A percentile compares a stretch with the other conserved stretches of the same genome.
Evolutionary conservation across 2,329 filamentous ascomycete species (phyloP).

Genomic region (Trichoderma polysporum): DNA sequence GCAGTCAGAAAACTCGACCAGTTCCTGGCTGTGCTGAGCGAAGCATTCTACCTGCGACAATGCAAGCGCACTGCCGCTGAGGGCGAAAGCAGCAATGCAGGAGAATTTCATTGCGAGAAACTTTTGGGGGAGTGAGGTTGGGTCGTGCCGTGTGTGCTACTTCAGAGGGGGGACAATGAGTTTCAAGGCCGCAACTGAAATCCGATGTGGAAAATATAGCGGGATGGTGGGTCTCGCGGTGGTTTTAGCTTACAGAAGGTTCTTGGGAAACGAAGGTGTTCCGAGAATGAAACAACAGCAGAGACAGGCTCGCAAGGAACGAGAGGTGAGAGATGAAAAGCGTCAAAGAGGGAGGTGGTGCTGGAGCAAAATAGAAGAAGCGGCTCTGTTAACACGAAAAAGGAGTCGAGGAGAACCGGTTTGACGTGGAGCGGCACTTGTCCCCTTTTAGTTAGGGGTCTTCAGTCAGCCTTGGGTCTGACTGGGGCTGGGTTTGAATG

Average conservation of each 20-base stretch:
- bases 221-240: background rate
- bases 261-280: background rate
- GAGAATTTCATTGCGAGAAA: conserved; percentile 20
- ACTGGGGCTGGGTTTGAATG: conserved; percentile 10
- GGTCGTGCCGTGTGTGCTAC: background rate
- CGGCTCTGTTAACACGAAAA: conserved; percentile 20
- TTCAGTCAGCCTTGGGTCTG: conserved; percentile 18
- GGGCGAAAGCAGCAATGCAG: conserved; percentile 28
- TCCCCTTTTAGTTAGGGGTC: conserved; percentile 21
- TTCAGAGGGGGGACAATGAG: background rate
- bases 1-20: conserved; percentile 45
- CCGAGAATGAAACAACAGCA: background rate
- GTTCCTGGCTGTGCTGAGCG: conserved; percentile 36
- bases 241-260: background rate
- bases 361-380: conserved; percentile 10
- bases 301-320: background rate
- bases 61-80: conserved; percentile 37
- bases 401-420: conserved; percentile 17
- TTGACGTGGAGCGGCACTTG: conserved; percentile 16
- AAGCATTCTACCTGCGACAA: conserved; percentile 42
- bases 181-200: background rate
- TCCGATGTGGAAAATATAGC: background rate
- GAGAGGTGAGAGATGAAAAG: background rate
- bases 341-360: background rate
- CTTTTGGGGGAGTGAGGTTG: too few relatives aligned